Evolutionary conservation across 2,329 filamentous ascomycete genomes (phyloP), one percentile per base, ranked within the genome.

Genomic region (Thelonectria discophora): DNA sequence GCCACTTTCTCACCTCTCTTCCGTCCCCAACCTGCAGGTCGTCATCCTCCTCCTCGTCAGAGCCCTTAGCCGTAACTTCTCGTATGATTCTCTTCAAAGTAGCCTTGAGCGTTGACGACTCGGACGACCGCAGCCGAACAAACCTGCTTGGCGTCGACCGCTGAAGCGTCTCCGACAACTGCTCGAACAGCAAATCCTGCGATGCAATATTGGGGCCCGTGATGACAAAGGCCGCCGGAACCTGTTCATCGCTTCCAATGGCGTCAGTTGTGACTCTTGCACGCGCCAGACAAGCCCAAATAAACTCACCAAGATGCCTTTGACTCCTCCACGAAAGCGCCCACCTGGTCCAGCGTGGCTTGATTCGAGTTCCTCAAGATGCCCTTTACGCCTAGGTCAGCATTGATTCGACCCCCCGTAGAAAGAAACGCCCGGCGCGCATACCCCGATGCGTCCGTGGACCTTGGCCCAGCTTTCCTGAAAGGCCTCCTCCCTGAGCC

Each of bases 181-280:
- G 90, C 60, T 87, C 82, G 68, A 93, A 93, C n/a, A 94, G 81
- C 12, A 90, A 80, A 43, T 88, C 86, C 74, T 93, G 90, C 2
- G 90, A 90, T 37, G 90, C 88, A 68, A 93, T 90, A 65, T 92
- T 93, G 8, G 92, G 90, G 0, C 92, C 92, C 9, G 90, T 91
- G 60, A 92, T 85, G 67, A 94, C 87, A 67, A 94, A 89, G 2
- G 86, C 90, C 8, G 89, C 85, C 0, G 90, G 88, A 40, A 92
- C 84, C 72, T 84, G 86, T 49, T 80, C 78, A 42, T 73, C 71
- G 64, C 77, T 78, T 56, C n/a, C 17, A 42, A 11, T 12, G 30
- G 46, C 21, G 65, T 73, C 54, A 74, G 65, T 21, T 43, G 17
- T 11, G 27, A 37, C 20, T 15, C 17, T n/a, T 2, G n/a, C 32